These are phyloP conservation scores for Paramecium primaurelia DNA, from an alignment of 73 alveolate species.

Conservation along the genomic window DNA sequence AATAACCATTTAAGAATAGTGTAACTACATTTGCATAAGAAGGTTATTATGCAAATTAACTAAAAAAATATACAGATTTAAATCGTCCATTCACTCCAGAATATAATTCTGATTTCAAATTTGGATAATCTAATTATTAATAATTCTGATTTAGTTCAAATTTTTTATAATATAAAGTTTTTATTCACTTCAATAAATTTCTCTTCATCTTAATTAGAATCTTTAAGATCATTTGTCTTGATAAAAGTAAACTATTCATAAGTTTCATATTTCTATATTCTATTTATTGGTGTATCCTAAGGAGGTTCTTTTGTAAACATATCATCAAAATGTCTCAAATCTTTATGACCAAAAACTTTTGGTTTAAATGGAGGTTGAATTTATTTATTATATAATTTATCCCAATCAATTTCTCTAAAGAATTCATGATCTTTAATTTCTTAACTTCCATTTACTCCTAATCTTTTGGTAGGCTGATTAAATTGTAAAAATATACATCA, in stretches of 20 bases:
- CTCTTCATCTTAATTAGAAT: background rate
- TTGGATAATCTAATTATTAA: background rate
- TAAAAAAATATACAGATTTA: constrained; percentile 32
- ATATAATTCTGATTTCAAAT: background rate
- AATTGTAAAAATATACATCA: constrained; percentile 46
- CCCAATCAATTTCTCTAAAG: constrained; percentile 74
- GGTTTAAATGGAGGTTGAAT: constrained; percentile 89
- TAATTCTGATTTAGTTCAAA: background rate
- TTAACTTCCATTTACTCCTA: constrained; percentile 51
- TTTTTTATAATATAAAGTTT: constrained; percentile 19
- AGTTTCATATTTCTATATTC: background rate
- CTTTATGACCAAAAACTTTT: constrained; percentile 59
- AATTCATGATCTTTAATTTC: constrained; percentile 74
- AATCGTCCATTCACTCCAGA: constrained; percentile 45
- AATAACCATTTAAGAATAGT: constrained; percentile 36
- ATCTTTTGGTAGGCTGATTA: constrained; percentile 59
- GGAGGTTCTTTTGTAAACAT: constrained; percentile 49
- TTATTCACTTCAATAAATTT: constrained; percentile 31
- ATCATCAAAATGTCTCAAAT: constrained; percentile 58
- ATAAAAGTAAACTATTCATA: constrained; percentile 29
- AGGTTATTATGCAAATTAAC: constrained; percentile 41
- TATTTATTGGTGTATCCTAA: constrained; percentile 26
- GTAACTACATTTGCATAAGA: constrained; percentile 14
- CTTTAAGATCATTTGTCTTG: background rate
- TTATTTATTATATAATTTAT: constrained; percentile 65